Evolutionary conservation across 169 alveolate species (phyloP), one percentile per base, ranked within the genome.

Genomic region (Cystoisospora suis): DNA sequence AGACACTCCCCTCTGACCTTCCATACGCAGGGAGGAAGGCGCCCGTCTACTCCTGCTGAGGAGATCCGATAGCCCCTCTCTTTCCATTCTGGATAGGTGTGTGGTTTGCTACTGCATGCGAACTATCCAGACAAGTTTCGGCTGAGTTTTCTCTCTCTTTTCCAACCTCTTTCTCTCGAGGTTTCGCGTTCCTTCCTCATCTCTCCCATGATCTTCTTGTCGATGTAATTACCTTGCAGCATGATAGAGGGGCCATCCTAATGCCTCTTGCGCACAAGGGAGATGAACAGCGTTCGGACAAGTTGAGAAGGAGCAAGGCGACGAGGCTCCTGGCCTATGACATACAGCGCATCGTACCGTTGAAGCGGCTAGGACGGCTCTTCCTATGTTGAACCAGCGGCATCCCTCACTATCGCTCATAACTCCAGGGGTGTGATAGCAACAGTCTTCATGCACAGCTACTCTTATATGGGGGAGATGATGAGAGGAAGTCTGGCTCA

Each of bases 391-490:
- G 29, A 12, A 88, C 92, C 92, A 88, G 49, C 87, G 92, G 29
- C 92, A 75, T 36, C 92, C 92, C 46, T 88, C 92, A 34, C 15
- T 53, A 72, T 72, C 61, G 80, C 87, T 65, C 40, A 72, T 72
- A 38, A 88, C 88, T n/a, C 42, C 88, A 9, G 88, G 92, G 27
- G 72, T 42, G 88, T 88, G 77, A 72, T 88, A 88, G 53, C 89
- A 15, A 72, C 92, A 88, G 80, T 75, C 88, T 27, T 72, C 92
- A 72, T 88, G 92, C 42, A 42, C 92, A 9, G 88, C 92, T 44
- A 72, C 59, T 7, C 88, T 72, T 49, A 81, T 47, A 15, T 23
- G 65, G 29, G 65, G 23, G 29, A 53, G 65, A 23, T 53, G 65
- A 12, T 53, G 29, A 53, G 65, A 53, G 65, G 65, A 53, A 12